Conservation (phyloP, 345 rosid genomes). For the Kernera saxatilis region DNA sequence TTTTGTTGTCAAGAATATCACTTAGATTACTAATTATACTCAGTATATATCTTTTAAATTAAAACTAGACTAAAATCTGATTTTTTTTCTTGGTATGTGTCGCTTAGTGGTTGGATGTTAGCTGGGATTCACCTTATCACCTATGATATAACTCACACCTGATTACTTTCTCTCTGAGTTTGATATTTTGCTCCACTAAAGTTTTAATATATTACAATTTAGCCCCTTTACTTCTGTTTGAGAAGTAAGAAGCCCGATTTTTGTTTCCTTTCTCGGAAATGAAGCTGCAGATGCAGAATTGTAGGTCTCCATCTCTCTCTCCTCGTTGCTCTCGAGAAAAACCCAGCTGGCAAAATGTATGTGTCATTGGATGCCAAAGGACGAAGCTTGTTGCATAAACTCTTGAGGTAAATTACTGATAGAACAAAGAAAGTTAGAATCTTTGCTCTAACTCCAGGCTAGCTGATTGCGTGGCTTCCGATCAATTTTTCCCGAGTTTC, state of each 20-base stretch:
- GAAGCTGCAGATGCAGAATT: constrained; percentile 13
- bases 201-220: neutral
- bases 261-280: constrained; percentile 4
- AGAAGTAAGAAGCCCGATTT: neutral
- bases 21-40: neutral
- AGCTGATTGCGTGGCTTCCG: constrained; percentile 17
- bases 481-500: constrained; percentile 6
- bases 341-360: constrained; percentile 8
- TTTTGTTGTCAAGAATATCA: neutral
- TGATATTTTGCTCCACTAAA: neutral
- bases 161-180: neutral
- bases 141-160: neutral
- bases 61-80: neutral
- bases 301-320: constrained; percentile 23
- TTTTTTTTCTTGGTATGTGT: neutral
- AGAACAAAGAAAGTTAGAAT: constrained; percentile 5
- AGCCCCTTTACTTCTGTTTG: neutral
- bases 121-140: constrained; percentile 1
- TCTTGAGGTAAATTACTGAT: constrained; percentile 19
- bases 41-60: neutral
- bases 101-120: neutral
- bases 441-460: constrained; percentile 29
- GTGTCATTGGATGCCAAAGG: constrained; percentile 6
- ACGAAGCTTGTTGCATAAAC: constrained; percentile 14
- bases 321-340: constrained; percentile 16